phyloP scores from a whole-genome alignment of 179 eudicot species.

The Drosera spatulata region DNA sequence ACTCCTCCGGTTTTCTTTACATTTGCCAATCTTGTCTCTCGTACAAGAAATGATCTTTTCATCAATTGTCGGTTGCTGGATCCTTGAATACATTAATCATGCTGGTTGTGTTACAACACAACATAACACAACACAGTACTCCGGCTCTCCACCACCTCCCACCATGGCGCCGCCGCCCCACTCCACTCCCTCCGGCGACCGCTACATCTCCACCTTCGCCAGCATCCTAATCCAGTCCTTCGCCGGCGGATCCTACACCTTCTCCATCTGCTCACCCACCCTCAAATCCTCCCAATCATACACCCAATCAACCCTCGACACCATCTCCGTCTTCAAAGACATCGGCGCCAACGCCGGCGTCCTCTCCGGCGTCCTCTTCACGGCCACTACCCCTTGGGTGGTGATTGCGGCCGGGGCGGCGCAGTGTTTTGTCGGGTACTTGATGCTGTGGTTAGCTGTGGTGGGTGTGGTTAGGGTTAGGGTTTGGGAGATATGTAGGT shows the following conservation, averaged over 20 bases:
- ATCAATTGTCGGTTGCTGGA: too few species aligned
- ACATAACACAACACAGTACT: too few species aligned
- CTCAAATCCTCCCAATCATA: constrained; percentile 60
- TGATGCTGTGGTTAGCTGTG: constrained; percentile 70
- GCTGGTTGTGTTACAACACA: too few species aligned
- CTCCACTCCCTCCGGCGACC: too few species aligned
- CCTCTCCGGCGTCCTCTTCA: constrained; percentile 66
- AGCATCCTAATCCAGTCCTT: constrained; percentile 80
- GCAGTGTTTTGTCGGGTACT: constrained; percentile 69
- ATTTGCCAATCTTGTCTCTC: too few species aligned
- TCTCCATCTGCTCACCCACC: constrained; percentile 59
- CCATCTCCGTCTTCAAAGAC: constrained; percentile 77
- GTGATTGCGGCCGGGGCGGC: constrained; percentile 56
- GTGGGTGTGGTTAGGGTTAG: constrained; percentile 41
- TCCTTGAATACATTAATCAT: too few species aligned
- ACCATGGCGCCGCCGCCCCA: too few species aligned
- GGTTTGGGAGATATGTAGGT: constrained; percentile 40
- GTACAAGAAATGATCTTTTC: too few species aligned
- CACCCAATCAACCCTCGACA: constrained; percentile 67
- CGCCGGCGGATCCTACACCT: constrained; percentile 72
- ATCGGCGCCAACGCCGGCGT: constrained; percentile 78
- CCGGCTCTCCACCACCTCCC: too few species aligned
- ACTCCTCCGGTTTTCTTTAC: too few species aligned
- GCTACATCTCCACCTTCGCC: constrained; percentile 6
- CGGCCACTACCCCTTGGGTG: constrained; percentile 46